Base-by-base conservation (phyloP, 768 basidiomycete species). In the Neoboletus magnificus region DNA sequence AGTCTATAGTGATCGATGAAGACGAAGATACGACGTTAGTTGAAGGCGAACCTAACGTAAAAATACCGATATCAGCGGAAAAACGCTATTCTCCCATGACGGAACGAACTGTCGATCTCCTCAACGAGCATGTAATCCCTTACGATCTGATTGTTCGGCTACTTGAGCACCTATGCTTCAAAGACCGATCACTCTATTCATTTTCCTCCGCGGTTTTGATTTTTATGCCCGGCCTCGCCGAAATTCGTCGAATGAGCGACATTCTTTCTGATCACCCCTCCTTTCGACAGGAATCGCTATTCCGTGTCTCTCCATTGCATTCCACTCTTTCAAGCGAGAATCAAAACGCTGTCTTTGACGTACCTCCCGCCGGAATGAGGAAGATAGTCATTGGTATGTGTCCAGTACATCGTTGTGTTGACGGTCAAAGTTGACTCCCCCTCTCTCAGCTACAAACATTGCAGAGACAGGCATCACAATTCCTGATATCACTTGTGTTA, bases 391-490 rank as follows among this genome's bases (percentile, higher is more conserved):
- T 99, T 40, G 90, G 93, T 93, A 66, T 39, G 79, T 29, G 35
- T 44, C n/a, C 62, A 22, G 18, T 29, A 1, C 44, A 43, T 15
- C 52, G 56, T 41, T 10, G 35, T 29, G 23, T 43, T 44, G 46
- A 45, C 18, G 5, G 12, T 25, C 29, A 29, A 4, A 44, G 25
- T 43, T 56, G 37, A 54, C 52, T 18, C 58, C 5, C 13, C 11
- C 16, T 51, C 18, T 41, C 25, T 35, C 45, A 93, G 91, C 91
- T 3, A 93, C 92, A 33, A 93, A 96, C 66, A 93, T 95, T 62
- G 90, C 93, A 16, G 96, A 99, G 72, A 99, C 96, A 15, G 96
- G 96, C 62, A 91, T 99, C 52, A 99, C 97, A 2, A 99, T 99
- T 52, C 96, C 96, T 7, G 97, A 99, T 63, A 91, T 97, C 56